Evolutionary conservation across 306 rosid species (phyloP), one percentile per base, ranked within the genome.

Genomic region (Castanopsis chinensis): DNA sequence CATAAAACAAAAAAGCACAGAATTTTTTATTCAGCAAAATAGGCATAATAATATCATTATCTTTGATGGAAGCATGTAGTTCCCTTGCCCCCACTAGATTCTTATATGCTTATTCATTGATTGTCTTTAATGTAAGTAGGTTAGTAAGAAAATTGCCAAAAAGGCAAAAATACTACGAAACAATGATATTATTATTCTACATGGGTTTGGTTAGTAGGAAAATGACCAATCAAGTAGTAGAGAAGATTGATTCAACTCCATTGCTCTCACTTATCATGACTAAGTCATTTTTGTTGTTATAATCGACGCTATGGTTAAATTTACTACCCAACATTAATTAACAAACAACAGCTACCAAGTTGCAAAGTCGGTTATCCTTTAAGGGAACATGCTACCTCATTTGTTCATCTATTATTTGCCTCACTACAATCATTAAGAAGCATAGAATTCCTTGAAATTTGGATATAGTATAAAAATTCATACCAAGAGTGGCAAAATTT

Each of bases 291-390:
- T 56, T 72, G 78, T 80, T 37, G 90, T 60, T 78, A 78, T 81
- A 79, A 86, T 86, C 90, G 78, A 80, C 51, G n/a, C n/a, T 68
- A 81, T 73, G 45, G 28, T 25, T 37, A 27, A 56, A 76, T 83
- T 79, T 75, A 83, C 86, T 83, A 81, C 65, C 79, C 35, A 81
- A 56, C 89, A 85, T 78, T 30, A 33, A 60, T 79, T 81, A 79
- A 53, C 71, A 83, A 88, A 86, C 90, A 87, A 89, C 6, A 30
- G 41, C 72, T 57, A 18, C 19, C 79, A 45, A 76, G 61, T 81
- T 52, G 74, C 28, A 56, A 79, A 72, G 12, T 53, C 5, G 58
- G 85, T 54, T 72, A 65, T 41, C 78, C 75, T 74, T 59, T 73
- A 58, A 52, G 84, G 81, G 69, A 81, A 83, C 83, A n/a, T 76